phyloP scores from a whole-genome alignment of 768 basidiomycete species.

The Tremella yokohamensis region DNA sequence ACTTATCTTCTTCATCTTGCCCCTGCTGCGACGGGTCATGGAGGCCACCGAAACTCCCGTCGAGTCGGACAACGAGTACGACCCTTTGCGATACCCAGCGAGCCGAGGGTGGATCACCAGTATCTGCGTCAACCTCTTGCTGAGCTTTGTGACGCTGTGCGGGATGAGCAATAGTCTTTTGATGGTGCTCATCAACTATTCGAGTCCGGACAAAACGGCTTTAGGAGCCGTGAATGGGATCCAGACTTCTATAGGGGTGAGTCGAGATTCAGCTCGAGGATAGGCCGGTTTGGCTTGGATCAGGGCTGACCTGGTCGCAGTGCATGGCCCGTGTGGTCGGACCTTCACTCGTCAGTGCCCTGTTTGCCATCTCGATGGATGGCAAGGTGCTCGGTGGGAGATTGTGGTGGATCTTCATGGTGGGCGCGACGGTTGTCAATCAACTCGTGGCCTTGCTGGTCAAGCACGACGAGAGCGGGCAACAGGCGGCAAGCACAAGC shows the following conservation, averaged over 20 bases:
- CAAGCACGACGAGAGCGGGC: conserved; percentile 6
- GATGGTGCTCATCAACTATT: conserved; percentile 48
- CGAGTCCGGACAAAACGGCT: conserved; percentile 42
- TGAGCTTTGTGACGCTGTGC: conserved; percentile 41
- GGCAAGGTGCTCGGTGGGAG: conserved; percentile 39
- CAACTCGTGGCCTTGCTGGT: conserved; percentile 38
- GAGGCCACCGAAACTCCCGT: conserved; percentile 35
- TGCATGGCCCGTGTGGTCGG: conserved; percentile 48
- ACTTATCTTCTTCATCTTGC: conserved; percentile 39
- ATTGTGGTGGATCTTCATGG: conserved; percentile 51
- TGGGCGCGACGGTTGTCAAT: conserved; percentile 43
- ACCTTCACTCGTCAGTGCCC: conserved; percentile 42
- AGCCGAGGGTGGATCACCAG: conserved; percentile 31
- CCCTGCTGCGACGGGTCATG: conserved; percentile 34
- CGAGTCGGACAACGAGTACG: conserved; percentile 18
- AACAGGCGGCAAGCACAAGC: not conserved
- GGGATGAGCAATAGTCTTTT: conserved; percentile 35
- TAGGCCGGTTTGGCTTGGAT: no score
- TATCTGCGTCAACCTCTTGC: conserved; percentile 37
- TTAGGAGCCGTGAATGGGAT: conserved; percentile 50
- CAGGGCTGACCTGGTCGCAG: conserved; percentile 16
- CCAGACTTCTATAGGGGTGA: conserved; percentile 40
- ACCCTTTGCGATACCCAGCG: conserved; percentile 2
- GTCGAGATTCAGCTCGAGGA: conserved; percentile 5
- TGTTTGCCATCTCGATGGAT: conserved; percentile 49